Evolutionary conservation across 176 grass and related monocot species (phyloP).

Genomic region (Oryza brachyantha): DNA sequence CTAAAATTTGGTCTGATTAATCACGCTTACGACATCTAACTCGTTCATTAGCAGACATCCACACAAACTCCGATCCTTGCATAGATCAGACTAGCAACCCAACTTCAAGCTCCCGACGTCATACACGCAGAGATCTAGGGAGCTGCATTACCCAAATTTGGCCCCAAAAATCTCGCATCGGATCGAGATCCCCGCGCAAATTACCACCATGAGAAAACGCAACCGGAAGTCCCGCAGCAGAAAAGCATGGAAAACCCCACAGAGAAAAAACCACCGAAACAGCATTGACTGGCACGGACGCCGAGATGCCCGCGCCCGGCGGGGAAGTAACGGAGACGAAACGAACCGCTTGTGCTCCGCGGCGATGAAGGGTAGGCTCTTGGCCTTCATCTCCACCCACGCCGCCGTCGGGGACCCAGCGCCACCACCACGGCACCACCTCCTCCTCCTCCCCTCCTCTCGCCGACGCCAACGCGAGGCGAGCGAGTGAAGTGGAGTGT

Average conservation of each 20-base stretch:
- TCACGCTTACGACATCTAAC: not conserved
- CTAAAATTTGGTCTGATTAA: not conserved
- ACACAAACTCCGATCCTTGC: conserved; percentile 44
- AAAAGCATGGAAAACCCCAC: not conserved
- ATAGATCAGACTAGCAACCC: conserved; percentile 22
- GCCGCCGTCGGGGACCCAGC: not conserved
- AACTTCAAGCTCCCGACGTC: conserved; percentile 26
- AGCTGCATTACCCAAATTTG: conserved; percentile 55
- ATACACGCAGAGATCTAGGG: conserved; percentile 50
- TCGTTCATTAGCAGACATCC: conserved; percentile 17
- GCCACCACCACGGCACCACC: not conserved
- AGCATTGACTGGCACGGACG: not conserved
- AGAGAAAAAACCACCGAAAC: not conserved
- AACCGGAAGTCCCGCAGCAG: conserved; percentile 21
- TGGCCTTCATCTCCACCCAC: conserved; percentile 59
- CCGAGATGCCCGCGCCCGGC: not conserved
- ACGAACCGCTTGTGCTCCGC: conserved; percentile 84
- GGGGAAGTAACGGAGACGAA: not conserved
- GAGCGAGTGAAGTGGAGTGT: conserved; percentile 20
- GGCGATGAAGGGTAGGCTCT: conserved; percentile 75
- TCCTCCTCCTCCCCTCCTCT: not conserved
- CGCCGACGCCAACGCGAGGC: not conserved
- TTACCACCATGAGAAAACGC: not conserved
- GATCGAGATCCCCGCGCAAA: conserved; percentile 47
- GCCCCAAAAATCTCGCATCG: conserved; percentile 21